Percentiles rank a stretch among this genome's conserved stretches.
phyloP scores from a whole-genome alignment of 257 asterid species.

The Mentha longifolia region DNA sequence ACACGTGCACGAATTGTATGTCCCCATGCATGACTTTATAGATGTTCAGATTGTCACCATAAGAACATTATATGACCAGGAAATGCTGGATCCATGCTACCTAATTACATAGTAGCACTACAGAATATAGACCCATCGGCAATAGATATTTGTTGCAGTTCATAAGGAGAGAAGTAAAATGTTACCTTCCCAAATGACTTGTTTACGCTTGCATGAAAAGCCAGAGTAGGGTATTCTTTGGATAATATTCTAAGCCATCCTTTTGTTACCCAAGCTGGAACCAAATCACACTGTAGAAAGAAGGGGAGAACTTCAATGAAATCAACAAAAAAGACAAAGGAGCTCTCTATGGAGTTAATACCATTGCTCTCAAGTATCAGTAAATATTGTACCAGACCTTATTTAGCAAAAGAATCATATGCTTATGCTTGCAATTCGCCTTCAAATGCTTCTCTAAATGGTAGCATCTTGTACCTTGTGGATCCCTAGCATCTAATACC shows the following conservation, averaged over 20 bases:
- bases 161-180: constrained; percentile 1
- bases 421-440: constrained; percentile 93
- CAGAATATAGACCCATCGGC: constrained; percentile 1
- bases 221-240: constrained; percentile 90
- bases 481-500: constrained; percentile 98
- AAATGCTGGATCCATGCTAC: background rate
- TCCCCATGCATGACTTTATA: background rate
- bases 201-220: constrained; percentile 93
- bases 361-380: background rate
- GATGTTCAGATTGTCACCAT: background rate
- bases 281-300: constrained; percentile 80
- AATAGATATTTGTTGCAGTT: constrained; percentile 11
- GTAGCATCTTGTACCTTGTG: constrained; percentile 95
- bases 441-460: constrained; percentile 94
- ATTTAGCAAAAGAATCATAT: constrained; percentile 83
- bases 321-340: background rate
- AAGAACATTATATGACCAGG: background rate
- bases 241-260: constrained; percentile 92
- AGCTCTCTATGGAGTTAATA: background rate
- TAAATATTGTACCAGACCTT: constrained; percentile 53
- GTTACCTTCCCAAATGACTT: constrained; percentile 97
- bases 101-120: background rate
- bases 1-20: background rate
- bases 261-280: constrained; percentile 95
- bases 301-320: background rate